Conservation (phyloP, 2,329 filamentous ascomycete species). For the Gnomoniopsis smithogilvyi region DNA sequence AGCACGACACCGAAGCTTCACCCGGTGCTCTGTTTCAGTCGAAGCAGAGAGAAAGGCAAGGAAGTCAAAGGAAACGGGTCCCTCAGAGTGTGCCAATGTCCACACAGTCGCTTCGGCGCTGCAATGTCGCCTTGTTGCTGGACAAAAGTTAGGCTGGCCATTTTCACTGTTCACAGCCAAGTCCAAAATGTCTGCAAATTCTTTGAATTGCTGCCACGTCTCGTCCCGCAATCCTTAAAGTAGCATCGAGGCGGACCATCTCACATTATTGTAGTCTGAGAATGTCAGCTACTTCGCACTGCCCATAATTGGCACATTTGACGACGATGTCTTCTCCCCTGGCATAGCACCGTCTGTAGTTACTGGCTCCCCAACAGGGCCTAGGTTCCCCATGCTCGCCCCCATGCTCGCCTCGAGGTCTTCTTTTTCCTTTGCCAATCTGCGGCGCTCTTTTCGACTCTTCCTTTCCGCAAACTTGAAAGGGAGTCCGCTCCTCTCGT, state of each 20-base stretch:
- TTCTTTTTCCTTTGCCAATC: not conserved
- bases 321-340: not conserved
- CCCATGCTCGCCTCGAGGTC: not conserved
- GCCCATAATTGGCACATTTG: not conserved
- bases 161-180: too few species aligned
- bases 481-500: constrained; percentile 27
- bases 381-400: not conserved
- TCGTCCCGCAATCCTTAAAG: too few species aligned
- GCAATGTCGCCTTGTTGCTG: not conserved
- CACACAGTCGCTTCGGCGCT: not conserved
- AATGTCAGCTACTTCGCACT: not conserved
- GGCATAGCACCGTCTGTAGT: not conserved
- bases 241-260: too few species aligned
- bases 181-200: too few species aligned
- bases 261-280: not conserved
- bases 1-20: not conserved
- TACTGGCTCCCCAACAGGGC: not conserved
- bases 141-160: too few species aligned
- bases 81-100: not conserved
- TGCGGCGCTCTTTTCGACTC: not conserved
- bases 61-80: not conserved
- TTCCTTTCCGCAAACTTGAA: constrained; percentile 37
- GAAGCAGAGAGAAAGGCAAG: not conserved
- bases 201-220: too few species aligned
- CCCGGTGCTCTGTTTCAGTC: not conserved